phyloP scores from a whole-genome alignment of 1,284 basidiomycete species.

The Ustilago xerochloae region DNA sequence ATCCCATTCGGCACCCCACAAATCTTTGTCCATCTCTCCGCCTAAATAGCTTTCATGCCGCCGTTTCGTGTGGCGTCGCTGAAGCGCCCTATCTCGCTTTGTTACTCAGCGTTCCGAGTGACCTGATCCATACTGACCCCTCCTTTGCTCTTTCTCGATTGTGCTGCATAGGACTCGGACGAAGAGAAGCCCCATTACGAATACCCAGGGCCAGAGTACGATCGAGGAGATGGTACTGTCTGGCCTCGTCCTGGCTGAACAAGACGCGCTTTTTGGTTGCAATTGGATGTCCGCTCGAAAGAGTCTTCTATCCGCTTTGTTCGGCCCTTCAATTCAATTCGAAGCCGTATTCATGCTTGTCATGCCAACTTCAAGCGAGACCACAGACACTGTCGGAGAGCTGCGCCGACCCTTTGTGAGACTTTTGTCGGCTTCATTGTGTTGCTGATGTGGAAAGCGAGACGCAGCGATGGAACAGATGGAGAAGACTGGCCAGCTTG shows the following conservation, averaged over 20 bases:
- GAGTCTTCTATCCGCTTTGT: not conserved
- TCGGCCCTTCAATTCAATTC: not conserved
- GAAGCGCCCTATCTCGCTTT: not conserved
- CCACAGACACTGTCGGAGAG: not conserved
- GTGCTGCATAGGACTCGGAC: conserved; percentile 51
- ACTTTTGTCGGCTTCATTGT: not conserved
- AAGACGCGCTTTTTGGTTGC: not conserved
- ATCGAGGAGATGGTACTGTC: conserved; percentile 51
- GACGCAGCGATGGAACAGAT: not conserved
- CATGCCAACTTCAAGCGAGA: not conserved
- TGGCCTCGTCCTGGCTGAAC: conserved; percentile 43
- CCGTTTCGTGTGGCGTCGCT: not conserved
- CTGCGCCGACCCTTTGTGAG: not conserved
- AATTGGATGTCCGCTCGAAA: conserved; percentile 4
- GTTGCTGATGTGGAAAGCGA: no score
- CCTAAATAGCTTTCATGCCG: conserved; percentile 20
- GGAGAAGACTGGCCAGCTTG: no score
- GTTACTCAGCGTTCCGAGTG: no score
- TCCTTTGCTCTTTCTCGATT: not conserved
- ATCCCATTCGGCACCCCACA: not conserved
- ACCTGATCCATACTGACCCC: not conserved
- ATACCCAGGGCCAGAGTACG: conserved; percentile 52
- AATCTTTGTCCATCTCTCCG: conserved; percentile 2
- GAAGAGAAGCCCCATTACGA: conserved; percentile 58
- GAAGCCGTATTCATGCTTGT: not conserved